A percentile compares a stretch with the other conserved stretches of the same genome.
Conservation (phyloP, 2,329 filamentous ascomycete genomes). For the Trichoderma breve region DNA sequence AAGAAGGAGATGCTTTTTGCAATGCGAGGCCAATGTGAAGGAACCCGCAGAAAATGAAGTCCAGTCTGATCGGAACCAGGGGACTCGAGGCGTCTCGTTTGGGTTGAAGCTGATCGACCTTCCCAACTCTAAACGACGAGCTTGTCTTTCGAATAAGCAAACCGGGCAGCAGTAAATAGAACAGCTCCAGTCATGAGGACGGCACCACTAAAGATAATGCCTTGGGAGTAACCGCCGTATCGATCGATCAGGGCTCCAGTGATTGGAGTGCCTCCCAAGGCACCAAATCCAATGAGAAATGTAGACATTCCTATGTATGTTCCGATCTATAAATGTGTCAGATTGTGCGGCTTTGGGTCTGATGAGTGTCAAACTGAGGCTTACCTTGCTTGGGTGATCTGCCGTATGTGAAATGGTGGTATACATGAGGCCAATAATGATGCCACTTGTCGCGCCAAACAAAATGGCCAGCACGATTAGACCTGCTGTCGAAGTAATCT, state of each 20-base stretch:
- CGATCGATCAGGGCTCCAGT: background rate
- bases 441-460: background rate
- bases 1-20: background rate
- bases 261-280: background rate
- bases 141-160: background rate
- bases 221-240: background rate
- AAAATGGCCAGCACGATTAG: background rate
- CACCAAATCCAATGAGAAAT: background rate
- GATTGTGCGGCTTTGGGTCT: background rate
- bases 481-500: background rate
- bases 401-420: background rate
- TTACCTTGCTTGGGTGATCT: constrained; percentile 7
- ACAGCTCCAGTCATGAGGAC: background rate
- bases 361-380: background rate
- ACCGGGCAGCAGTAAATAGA: background rate
- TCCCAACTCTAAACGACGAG: background rate
- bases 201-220: constrained; percentile 1
- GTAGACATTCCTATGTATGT: constrained; percentile 2
- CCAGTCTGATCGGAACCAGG: background rate
- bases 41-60: background rate
- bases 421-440: constrained; percentile 2
- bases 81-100: background rate
- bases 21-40: background rate
- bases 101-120: background rate
- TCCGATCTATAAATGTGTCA: background rate